Evolutionary conservation across 495 filamentous ascomycete species (phyloP), one percentile per base, ranked within the genome.

Genomic region (Umbilicaria muhlenbergii): DNA sequence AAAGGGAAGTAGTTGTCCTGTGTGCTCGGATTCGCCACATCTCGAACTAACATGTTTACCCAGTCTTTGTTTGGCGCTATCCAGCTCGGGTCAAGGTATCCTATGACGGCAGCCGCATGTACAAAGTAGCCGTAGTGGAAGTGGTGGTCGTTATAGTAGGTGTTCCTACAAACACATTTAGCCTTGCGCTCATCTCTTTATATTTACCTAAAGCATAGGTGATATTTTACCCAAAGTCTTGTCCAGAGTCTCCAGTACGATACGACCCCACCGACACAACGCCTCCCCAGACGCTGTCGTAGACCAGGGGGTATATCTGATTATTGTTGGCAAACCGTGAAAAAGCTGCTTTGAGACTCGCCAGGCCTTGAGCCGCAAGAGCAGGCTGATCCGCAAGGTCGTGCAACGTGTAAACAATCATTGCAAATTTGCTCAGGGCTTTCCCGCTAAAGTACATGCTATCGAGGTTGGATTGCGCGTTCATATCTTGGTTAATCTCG

Each of bases 401-500:
- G 49, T 78, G 68, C 17, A 83, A 65, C 0, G 77, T 75, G 56
- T 83, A 80, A 34, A 83, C 64, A 17, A 91, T 64, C 12, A 62
- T 66, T 3, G 86, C 88, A 57, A 91, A 93, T 54, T 95, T 95
- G 49, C 81, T 83, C 8, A 95, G 63, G 0, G 80, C 85, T 73
- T 98, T 98, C 49, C 89, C 89, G 49, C 81, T 80, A 56, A 83
- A 98, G 61, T 98, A 98, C 81, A 95, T 92, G 48, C 82, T 92
- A 56, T 92, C 72, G 31, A 87, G 68, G 46, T 91, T 72, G 4
- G 76, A 77, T 55, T 92, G 81, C 5, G 58, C 55, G 17, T 63
- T 54, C 40, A 94, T 80, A 52, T 88, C 71, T 56, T 92, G 75
- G 8, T 69, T 60, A 0, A 92, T 58, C 58, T 98, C 91, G 11